These are phyloP conservation scores for Capsella bursapastoris DNA, from an alignment of 345 rosid genomes.

Conservation along the genomic window DNA sequence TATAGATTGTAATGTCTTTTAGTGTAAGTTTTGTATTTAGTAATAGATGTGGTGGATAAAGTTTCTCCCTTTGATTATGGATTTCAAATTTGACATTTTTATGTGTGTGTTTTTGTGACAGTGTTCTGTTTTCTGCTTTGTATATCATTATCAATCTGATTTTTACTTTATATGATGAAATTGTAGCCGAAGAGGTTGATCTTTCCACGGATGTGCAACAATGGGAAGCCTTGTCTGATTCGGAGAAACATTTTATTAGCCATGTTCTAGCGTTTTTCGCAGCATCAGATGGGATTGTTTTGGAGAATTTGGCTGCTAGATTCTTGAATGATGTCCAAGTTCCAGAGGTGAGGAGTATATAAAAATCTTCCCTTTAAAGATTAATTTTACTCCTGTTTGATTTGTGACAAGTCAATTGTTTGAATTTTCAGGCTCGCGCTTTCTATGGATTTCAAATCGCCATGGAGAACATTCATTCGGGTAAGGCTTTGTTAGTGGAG, in stretches of 20 bases:
- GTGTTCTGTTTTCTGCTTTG: slow-evolving; percentile 18
- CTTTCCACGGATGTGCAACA: slow-evolving; percentile 83
- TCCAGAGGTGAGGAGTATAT: slow-evolving; percentile 61
- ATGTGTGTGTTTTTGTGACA: neutral
- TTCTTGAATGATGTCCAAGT: slow-evolving; percentile 86
- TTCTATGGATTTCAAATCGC: slow-evolving; percentile 95
- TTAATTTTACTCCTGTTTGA: neutral
- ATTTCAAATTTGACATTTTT: neutral
- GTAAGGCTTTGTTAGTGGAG: slow-evolving; percentile 48
- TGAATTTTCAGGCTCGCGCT: slow-evolving; percentile 74
- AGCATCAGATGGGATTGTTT: slow-evolving; percentile 91
- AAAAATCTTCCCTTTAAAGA: neutral
- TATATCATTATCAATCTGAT: neutral
- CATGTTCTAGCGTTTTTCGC: slow-evolving; percentile 92
- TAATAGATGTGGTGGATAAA: neutral
- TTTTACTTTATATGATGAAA: neutral
- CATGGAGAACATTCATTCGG: slow-evolving; percentile 96
- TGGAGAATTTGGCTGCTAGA: slow-evolving; percentile 89
- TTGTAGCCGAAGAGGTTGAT: slow-evolving; percentile 94
- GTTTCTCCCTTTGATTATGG: neutral
- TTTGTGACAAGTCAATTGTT: slow-evolving; percentile 37
- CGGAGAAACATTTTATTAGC: slow-evolving; percentile 80
- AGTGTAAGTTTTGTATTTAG: neutral
- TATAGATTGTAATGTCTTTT: neutral
- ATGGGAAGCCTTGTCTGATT: slow-evolving; percentile 63